These are phyloP conservation scores for Trichomonascus vanleenenianus DNA, from an alignment of 805 yeast species.

Conservation along the genomic window DNA sequence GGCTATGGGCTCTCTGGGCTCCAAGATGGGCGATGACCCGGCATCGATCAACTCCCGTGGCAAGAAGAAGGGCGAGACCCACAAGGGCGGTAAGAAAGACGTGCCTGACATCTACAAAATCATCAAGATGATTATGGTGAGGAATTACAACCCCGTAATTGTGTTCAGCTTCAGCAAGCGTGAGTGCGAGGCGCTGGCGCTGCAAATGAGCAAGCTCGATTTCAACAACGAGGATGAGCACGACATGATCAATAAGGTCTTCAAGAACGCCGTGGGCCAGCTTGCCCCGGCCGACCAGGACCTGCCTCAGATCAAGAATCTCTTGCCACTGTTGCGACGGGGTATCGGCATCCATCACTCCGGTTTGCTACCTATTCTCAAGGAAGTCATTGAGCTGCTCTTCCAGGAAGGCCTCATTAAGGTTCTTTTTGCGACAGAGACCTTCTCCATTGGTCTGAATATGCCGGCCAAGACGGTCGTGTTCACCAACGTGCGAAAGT, in stretches of 20 bases:
- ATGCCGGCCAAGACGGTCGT: constrained; percentile 99
- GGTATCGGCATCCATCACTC: constrained; percentile 99
- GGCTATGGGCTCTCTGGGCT: constrained; percentile 91
- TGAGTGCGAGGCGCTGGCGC: constrained; percentile 90
- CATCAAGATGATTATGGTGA: constrained; percentile 96
- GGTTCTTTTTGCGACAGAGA: constrained; percentile 95
- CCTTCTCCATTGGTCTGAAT: constrained; percentile 94
- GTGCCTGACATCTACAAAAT: constrained; percentile 93
- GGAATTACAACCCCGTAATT: constrained; percentile 94
- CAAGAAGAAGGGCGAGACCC: constrained; percentile 72
- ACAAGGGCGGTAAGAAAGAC: constrained; percentile 82
- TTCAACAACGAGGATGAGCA: constrained; percentile 93
- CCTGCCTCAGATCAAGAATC: constrained; percentile 89
- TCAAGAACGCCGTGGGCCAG: constrained; percentile 79
- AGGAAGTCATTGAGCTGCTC: constrained; percentile 90
- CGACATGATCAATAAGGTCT: constrained; percentile 81
- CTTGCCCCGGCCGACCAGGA: constrained; percentile 88
- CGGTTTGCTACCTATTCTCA: constrained; percentile 85
- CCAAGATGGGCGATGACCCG: constrained; percentile 78
- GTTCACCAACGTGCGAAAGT: constrained; percentile 92
- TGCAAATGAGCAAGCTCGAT: constrained; percentile 92
- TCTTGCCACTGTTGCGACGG: constrained; percentile 78
- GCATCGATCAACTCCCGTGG: constrained; percentile 47
- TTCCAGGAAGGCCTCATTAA: constrained; percentile 95
- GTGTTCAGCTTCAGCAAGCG: constrained; percentile 97